Percentiles rank a stretch among this genome's conserved stretches.
These are phyloP conservation scores for Diutina mesorugosa DNA, from an alignment of 1,139 yeast genomes.

Conservation along the genomic window DNA sequence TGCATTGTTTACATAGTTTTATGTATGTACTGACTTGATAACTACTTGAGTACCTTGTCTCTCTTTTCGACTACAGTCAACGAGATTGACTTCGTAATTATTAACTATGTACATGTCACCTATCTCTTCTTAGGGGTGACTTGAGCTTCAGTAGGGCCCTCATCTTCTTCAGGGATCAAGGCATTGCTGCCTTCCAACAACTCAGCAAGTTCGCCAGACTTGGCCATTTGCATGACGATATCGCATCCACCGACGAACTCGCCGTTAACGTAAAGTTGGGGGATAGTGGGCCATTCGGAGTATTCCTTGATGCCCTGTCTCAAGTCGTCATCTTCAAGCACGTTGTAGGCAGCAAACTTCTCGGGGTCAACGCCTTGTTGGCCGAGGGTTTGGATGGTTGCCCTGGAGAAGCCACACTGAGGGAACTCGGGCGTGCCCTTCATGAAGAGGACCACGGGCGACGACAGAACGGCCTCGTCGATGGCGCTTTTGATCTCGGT, in stretches of 20 bases:
- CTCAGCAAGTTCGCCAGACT: constrained; percentile 81
- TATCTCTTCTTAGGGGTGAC: neutral
- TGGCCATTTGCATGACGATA: constrained; percentile 85
- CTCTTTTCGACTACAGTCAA: neutral
- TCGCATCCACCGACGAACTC: constrained; percentile 98
- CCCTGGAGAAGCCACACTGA: constrained; percentile 94
- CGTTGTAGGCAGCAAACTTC: constrained; percentile 95
- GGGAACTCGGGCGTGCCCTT: constrained; percentile 97
- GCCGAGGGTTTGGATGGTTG: constrained; percentile 85
- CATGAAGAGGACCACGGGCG: constrained; percentile 93
- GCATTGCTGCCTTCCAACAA: constrained; percentile 70
- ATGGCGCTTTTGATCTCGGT: constrained; percentile 75
- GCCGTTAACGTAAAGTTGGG: constrained; percentile 55
- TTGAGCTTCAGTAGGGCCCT: constrained; percentile 7
- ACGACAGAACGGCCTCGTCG: constrained; percentile 69
- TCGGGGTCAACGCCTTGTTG: constrained; percentile 96
- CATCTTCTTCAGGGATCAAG: constrained; percentile 63
- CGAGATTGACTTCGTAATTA: neutral
- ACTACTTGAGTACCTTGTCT: neutral
- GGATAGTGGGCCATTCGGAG: constrained; percentile 91
- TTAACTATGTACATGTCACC: neutral
- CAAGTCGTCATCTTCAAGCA: constrained; percentile 84
- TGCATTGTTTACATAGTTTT: neutral
- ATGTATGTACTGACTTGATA: neutral
- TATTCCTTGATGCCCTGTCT: constrained; percentile 80